Conservation (phyloP, 768 basidiomycete genomes). For the Omphalotus guepiniiformis region DNA sequence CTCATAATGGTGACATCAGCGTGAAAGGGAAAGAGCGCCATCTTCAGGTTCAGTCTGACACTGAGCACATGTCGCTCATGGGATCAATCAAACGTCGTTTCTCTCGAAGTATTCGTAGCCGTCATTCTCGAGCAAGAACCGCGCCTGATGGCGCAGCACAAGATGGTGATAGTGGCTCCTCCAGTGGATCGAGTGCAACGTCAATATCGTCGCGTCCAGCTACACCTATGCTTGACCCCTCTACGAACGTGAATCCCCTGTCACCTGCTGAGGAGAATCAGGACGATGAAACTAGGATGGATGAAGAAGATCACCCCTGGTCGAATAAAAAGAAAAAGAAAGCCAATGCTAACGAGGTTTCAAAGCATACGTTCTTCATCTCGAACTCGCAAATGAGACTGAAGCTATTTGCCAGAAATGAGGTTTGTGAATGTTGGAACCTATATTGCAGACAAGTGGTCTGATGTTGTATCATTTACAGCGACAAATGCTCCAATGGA, state of each 20-base stretch:
- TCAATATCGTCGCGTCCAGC: slow-evolving; percentile 36
- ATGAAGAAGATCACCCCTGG: slow-evolving; percentile 18
- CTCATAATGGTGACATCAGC: slow-evolving; percentile 19
- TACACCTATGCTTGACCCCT: slow-evolving; percentile 74
- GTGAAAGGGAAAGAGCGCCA: slow-evolving; percentile 2
- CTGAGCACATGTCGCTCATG: slow-evolving; percentile 37
- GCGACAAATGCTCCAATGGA: slow-evolving; percentile 98
- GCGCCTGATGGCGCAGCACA: slow-evolving; percentile 13
- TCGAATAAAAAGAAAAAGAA: slow-evolving; percentile 42
- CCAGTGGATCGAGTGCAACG: slow-evolving; percentile 30
- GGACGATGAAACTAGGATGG: slow-evolving; percentile 18
- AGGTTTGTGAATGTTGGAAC: slow-evolving; percentile 48
- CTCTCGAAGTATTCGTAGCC: slow-evolving; percentile 37
- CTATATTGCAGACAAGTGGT: background rate
- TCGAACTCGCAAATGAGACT: slow-evolving; percentile 86
- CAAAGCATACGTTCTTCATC: slow-evolving; percentile 93
- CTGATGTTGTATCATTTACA: slow-evolving; percentile 22
- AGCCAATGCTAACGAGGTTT: slow-evolving; percentile 57
- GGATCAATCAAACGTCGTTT: slow-evolving; percentile 46
- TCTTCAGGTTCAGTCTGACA: slow-evolving; percentile 16
- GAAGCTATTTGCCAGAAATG: slow-evolving; percentile 83
- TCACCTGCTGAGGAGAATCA: slow-evolving; percentile 23
- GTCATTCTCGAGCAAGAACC: slow-evolving; percentile 16
- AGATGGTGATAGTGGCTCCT: slow-evolving; percentile 18
- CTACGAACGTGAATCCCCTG: slow-evolving; percentile 66